Evolutionary conservation across 2,329 filamentous ascomycete genomes (phyloP), one percentile per base, ranked within the genome.

Genomic region (Chrysosporium queenslandicum): DNA sequence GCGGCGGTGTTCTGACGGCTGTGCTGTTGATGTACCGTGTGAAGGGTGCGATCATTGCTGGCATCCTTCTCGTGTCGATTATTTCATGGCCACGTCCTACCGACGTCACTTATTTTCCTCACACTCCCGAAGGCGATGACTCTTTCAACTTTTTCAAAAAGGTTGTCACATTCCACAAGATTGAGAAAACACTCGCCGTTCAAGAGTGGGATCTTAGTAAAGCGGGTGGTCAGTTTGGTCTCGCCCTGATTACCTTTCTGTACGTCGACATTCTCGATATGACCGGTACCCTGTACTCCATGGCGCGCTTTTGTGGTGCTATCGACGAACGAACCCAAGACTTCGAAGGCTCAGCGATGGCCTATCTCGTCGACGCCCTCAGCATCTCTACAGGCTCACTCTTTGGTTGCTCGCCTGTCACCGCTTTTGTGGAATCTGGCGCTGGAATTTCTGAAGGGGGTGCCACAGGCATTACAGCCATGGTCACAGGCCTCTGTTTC

Each of bases 251-350:
- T 66, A 94, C 88, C 2, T 94, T 94, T 71, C 76, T 94, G 20
- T 94, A 94, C 62, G 87, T 94, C 58, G 88, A 94, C 62, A 91
- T 94, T 56, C 79, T 94, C 41, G 88, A 94, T 67, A 83, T 81
- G 58, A 94, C 88, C 0, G 88, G 87, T 60, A 94, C 87, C 0
- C 73, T 94, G 54, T 94, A 94, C 71, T 86, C 86, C 18, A 94
- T 94, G 87, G 88, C 88, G 16, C 82, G 84, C 27, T 92, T 91
- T 67, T 84, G 83, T 58, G 81, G 86, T 41, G 80, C 86, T 52
- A 83, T 94, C 63, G 86, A 94, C 59, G 84, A 87, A 60, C 77
- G 81, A 47, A 92, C 87, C 0, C 84, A 89, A 63, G 88, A 94
- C 64, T 94, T 94, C 56, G 87, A 94, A 67, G 86, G 87, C 53